Percentiles rank a stretch among this genome's conserved stretches.
These are phyloP conservation scores for Pelargonium nanum DNA, from an alignment of 345 rosid genomes.

Conservation along the genomic window DNA sequence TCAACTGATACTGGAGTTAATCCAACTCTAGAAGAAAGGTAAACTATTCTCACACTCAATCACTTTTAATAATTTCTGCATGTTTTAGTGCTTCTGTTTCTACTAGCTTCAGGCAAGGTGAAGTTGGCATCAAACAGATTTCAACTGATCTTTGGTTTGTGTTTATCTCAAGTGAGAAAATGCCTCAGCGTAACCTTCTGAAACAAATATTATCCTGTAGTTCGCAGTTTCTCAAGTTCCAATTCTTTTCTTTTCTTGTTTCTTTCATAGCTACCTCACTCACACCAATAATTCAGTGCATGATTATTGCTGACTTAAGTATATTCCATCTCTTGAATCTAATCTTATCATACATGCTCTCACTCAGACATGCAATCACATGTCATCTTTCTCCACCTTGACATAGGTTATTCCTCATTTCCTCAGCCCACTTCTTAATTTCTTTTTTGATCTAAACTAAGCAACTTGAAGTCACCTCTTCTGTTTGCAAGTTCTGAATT, in stretches of 20 bases:
- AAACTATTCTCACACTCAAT: not conserved
- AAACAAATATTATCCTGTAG: too few relatives aligned
- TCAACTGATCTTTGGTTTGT: not conserved
- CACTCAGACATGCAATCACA: not conserved
- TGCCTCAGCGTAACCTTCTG: too few relatives aligned
- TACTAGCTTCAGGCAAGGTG: not conserved
- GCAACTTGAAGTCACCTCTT: not conserved
- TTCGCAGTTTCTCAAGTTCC: too few relatives aligned
- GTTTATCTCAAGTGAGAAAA: not conserved
- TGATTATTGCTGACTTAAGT: too few relatives aligned
- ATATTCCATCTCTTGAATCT: not conserved
- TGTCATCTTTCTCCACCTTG: not conserved
- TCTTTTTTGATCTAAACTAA: not conserved
- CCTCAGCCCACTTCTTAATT: not conserved
- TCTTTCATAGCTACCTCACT: too few relatives aligned
- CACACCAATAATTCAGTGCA: too few relatives aligned
- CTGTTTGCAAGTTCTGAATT: not conserved
- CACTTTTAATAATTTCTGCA: too few relatives aligned
- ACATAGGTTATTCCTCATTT: not conserved
- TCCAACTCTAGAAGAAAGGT: slow-evolving; percentile 86
- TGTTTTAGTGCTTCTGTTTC: too few relatives aligned
- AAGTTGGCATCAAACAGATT: not conserved
- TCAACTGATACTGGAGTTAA: slow-evolving; percentile 43
- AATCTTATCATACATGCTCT: not conserved
- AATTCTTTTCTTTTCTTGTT: too few relatives aligned